phyloP scores from a whole-genome alignment of 106 monocot genomes.

The Chionographis japonica region DNA sequence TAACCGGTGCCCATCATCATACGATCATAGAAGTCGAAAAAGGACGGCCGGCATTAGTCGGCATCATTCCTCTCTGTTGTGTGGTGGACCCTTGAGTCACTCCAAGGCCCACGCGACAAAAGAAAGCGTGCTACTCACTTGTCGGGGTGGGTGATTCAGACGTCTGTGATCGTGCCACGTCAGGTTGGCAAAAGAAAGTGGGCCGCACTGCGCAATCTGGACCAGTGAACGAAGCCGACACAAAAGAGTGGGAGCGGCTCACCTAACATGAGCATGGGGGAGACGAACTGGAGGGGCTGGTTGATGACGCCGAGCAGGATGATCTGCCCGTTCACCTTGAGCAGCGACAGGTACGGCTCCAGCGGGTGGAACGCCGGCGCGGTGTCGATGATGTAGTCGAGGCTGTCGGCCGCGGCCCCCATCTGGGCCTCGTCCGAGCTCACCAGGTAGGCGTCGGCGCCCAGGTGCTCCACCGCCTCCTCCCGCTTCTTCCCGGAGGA shows the following conservation, averaged over 20 bases:
- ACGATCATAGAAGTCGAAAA: no score
- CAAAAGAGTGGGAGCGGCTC: background rate
- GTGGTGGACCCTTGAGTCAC: no score
- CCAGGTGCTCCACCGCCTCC: slow-evolving; percentile 78
- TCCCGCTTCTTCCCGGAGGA: slow-evolving; percentile 73
- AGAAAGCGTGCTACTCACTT: no score
- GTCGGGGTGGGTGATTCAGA: no score
- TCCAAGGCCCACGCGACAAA: no score
- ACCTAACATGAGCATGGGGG: slow-evolving; percentile 71
- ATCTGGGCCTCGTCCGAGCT: slow-evolving; percentile 66
- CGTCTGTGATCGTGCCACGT: no score
- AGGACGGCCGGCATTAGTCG: no score
- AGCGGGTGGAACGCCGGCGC: slow-evolving; percentile 77
- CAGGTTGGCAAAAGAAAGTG: no score
- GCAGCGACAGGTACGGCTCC: slow-evolving; percentile 78
- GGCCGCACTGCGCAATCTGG: no score
- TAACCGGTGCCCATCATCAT: no score
- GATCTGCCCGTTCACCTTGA: slow-evolving; percentile 70
- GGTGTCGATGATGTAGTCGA: slow-evolving; percentile 98
- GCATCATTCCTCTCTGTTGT: no score
- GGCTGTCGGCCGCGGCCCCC: slow-evolving; percentile 33
- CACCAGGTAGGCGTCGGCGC: slow-evolving; percentile 78
- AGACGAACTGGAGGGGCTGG: slow-evolving; percentile 76
- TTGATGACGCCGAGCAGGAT: slow-evolving; percentile 81
- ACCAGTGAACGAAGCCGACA: no score